A percentile compares a stretch with the other conserved stretches of the same genome.
These are phyloP conservation scores for Ceratocystis lukuohia DNA, from an alignment of 2,329 filamentous ascomycete species.

Conservation along the genomic window DNA sequence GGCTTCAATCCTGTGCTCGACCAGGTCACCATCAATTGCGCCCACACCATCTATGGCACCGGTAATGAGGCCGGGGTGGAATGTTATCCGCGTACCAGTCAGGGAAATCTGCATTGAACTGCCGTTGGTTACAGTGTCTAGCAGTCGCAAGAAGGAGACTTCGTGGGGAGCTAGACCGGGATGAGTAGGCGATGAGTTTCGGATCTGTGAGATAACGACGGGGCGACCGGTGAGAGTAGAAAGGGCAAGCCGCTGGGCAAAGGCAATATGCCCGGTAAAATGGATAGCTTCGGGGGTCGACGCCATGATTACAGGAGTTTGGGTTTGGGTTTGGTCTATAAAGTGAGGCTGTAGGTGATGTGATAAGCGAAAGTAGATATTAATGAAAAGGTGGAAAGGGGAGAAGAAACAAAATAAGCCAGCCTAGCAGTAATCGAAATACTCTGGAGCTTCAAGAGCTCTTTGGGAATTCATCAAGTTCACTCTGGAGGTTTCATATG, in stretches of 20 bases:
- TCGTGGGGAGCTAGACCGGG: constrained; percentile 87
- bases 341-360: not conserved
- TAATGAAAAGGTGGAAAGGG: not conserved
- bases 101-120: constrained; percentile 90
- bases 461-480: not conserved
- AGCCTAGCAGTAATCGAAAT: not conserved
- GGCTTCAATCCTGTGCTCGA: constrained; percentile 67
- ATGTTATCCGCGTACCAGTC: constrained; percentile 85
- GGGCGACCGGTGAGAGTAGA: constrained; percentile 82
- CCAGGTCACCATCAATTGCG: constrained; percentile 55
- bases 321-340: not conserved
- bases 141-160: constrained; percentile 85
- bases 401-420: not conserved
- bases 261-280: constrained; percentile 72
- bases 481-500: too few relatives aligned
- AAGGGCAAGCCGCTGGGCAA: constrained; percentile 73
- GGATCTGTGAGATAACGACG: constrained; percentile 87
- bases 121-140: constrained; percentile 92
- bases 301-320: constrained; percentile 28
- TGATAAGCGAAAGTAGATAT: not conserved
- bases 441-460: constrained; percentile 1
- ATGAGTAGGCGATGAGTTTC: constrained; percentile 68
- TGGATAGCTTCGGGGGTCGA: constrained; percentile 41
- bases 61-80: constrained; percentile 82
- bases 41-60: constrained; percentile 67